Evolutionary conservation across 148 eudicot species (phyloP).

Genomic region (Linanthus parryae): DNA sequence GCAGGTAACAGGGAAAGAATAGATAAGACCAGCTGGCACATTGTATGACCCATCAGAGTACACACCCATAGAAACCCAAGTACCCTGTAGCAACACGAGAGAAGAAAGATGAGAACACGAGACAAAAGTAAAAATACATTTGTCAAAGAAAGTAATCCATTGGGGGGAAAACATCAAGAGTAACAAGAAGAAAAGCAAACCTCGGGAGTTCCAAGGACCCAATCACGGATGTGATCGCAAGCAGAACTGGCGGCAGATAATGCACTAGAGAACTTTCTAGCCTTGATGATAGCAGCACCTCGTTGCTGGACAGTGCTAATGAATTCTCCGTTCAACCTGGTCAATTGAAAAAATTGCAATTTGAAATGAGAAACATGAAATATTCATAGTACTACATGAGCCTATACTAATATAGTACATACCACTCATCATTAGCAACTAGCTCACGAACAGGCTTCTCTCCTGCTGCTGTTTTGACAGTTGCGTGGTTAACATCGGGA

Average conservation of each 20-base stretch:
- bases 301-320: conserved; percentile 90
- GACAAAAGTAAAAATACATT: not conserved
- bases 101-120: not conserved
- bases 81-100: conserved; percentile 40
- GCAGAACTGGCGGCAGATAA: conserved; percentile 96
- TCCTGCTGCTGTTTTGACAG: conserved; percentile 73
- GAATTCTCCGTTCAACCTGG: conserved; percentile 91
- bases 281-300: conserved; percentile 98
- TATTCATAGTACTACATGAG: no score
- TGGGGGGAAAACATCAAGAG: no score
- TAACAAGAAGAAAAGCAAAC: conserved; percentile 23
- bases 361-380: no score
- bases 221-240: conserved; percentile 95
- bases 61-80: conserved; percentile 97
- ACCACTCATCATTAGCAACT: conserved; percentile 89
- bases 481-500: conserved; percentile 98
- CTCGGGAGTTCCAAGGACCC: conserved; percentile 99
- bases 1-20: conserved; percentile 89
- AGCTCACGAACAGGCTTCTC: conserved; percentile 89
- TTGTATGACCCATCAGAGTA: conserved; percentile 96
- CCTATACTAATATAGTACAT: no score
- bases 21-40: conserved; percentile 74
- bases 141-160: no score
- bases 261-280: conserved; percentile 97
- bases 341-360: no score